Evolutionary conservation across 179 eudicot genomes (phyloP).

Genomic region (Camellia oleifera): DNA sequence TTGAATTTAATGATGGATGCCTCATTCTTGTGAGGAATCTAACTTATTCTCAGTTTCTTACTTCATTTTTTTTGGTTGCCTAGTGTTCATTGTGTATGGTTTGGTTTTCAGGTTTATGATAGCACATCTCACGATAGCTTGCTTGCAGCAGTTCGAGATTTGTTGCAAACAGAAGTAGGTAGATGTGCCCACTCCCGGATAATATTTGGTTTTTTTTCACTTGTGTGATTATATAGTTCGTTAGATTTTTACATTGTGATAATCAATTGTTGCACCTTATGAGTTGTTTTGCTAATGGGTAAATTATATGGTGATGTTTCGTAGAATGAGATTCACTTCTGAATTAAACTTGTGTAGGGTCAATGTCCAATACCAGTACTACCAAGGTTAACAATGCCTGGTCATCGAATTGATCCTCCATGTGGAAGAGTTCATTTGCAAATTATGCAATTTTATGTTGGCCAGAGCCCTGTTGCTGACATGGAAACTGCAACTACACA

Average conservation of each 20-base stretch:
- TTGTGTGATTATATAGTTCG: not conserved
- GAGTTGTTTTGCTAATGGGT: constrained; percentile 2
- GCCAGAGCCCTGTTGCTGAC: constrained; percentile 54
- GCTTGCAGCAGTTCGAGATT: constrained; percentile 93
- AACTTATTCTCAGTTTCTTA: constrained; percentile 1
- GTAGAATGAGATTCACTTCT: constrained; percentile 4
- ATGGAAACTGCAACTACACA: constrained; percentile 76
- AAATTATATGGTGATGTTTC: not conserved
- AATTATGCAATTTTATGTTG: constrained; percentile 38
- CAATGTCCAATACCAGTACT: constrained; percentile 88
- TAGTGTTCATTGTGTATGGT: not conserved
- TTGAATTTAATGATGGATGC: constrained; percentile 95
- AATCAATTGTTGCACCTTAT: constrained; percentile 3
- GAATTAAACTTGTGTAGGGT: constrained; percentile 47
- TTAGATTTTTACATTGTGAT: not conserved
- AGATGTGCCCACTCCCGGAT: constrained; percentile 41
- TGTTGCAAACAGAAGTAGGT: constrained; percentile 96
- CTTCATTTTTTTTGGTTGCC: not conserved
- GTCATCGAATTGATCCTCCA: constrained; percentile 99
- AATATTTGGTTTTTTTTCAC: not conserved
- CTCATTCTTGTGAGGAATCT: constrained; percentile 78
- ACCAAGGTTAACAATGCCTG: constrained; percentile 97
- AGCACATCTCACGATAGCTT: constrained; percentile 98
- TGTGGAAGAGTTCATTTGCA: constrained; percentile 77
- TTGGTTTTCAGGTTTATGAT: constrained; percentile 75